phyloP scores from a whole-genome alignment of 2,329 filamentous ascomycete species.

The Colletotrichum sp. region DNA sequence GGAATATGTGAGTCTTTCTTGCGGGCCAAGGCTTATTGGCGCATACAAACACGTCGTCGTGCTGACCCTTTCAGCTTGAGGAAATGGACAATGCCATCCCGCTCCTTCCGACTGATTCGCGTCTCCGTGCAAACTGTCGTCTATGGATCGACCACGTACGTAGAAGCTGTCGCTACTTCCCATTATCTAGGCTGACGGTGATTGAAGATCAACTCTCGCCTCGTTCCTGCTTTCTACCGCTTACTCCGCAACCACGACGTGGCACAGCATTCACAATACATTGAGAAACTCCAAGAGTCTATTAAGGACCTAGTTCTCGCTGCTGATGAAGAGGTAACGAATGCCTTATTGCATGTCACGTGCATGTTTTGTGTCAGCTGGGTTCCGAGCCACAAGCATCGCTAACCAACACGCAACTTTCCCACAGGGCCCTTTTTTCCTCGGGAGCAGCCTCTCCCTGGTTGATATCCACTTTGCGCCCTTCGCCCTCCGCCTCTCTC shows the following conservation, averaged over 20 bases:
- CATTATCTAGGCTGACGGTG: not conserved
- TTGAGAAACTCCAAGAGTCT: slow-evolving; percentile 66
- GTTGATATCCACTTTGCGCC: slow-evolving; percentile 80
- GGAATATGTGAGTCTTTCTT: slow-evolving; percentile 69
- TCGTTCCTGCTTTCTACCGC: slow-evolving; percentile 78
- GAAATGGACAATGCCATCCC: slow-evolving; percentile 66
- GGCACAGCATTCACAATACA: slow-evolving; percentile 60
- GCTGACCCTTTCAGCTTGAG: slow-evolving; percentile 61
- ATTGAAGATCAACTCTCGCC: slow-evolving; percentile 71
- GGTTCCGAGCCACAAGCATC: not conserved
- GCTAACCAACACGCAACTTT: not conserved
- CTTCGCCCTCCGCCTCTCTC: slow-evolving; percentile 72
- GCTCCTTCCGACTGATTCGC: slow-evolving; percentile 68
- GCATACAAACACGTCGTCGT: not conserved
- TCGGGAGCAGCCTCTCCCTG: slow-evolving; percentile 53
- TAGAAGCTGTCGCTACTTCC: not conserved
- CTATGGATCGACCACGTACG: slow-evolving; percentile 79
- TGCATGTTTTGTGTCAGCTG: not conserved
- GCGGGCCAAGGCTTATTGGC: not conserved
- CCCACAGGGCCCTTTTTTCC: slow-evolving; percentile 70
- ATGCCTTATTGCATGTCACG: not conserved
- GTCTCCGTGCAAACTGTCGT: slow-evolving; percentile 73
- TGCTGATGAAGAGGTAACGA: slow-evolving; percentile 44
- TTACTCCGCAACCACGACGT: slow-evolving; percentile 70
- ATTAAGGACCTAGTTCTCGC: slow-evolving; percentile 59